Evolutionary conservation across 1,284 basidiomycete species (phyloP), one percentile per base, ranked within the genome.

Genomic region (Coniferiporia weirii): DNA sequence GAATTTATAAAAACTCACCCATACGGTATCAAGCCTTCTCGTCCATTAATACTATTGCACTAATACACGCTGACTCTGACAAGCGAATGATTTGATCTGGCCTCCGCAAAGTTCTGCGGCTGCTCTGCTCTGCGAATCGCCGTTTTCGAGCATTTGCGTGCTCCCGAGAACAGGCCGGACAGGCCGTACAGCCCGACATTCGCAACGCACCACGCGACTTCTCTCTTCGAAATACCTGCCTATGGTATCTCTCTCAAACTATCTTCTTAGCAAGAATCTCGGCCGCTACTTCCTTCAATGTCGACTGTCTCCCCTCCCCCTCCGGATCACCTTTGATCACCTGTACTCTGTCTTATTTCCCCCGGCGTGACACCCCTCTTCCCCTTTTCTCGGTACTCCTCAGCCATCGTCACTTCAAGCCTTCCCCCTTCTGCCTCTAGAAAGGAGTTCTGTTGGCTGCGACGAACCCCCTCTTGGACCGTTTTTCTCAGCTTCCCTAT

Each of bases 401-500:
- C 43, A 54, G 53, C 17, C 43, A 35, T 54, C 17, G 15, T 34
- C 32, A n/a, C 45, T 43, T 46, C 53, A 46, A 22, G 36, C 38
- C 19, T 38, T 48, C 22, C 32, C 46, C 8, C 27, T 49, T 56
- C 54, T 45, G 46, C 45, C 54, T 49, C 35, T 10, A 19, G 15
- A 52, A 52, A 35, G 45, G 5, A 46, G n/a, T 4, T 15, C 8
- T 17, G 44, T 20, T 17, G 19, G 9, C 20, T 47, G 54, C 54
- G 54, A 48, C 19, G 54, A 45, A 48, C 45, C 54, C 54, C 54
- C 45, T 48, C 54, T 56, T 45, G 54, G 54, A 13, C 36, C 17
- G n/a, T 36, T 48, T 56, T 48, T 56, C 54, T 48, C 54, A 56
- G 34, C 54, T 56, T 34, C 34, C 45, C 36, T n/a, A 2, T 12